These are phyloP conservation scores for Fusarium robinianum DNA, from an alignment of 2,329 filamentous ascomycete species.

Conservation along the genomic window DNA sequence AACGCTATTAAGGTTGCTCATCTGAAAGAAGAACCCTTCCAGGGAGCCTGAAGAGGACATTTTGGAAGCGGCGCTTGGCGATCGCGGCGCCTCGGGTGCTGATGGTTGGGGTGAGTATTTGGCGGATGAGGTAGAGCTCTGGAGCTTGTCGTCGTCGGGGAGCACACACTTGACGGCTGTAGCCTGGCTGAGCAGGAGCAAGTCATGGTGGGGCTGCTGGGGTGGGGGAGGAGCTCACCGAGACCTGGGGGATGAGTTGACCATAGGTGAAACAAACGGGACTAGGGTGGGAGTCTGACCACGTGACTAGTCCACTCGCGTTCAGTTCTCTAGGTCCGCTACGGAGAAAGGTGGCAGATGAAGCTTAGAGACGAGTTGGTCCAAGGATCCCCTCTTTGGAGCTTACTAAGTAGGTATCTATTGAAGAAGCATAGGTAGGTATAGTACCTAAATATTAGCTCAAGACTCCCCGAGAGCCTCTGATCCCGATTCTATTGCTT, in stretches of 20 bases:
- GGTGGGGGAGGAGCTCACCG: conserved; percentile 12
- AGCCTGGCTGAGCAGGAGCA: too few species aligned
- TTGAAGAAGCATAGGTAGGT: too few species aligned
- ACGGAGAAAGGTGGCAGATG: too few species aligned
- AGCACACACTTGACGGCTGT: conserved; percentile 17
- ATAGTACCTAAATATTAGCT: too few species aligned
- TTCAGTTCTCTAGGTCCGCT: too few species aligned
- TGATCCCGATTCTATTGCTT: too few species aligned
- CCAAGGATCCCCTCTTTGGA: too few species aligned
- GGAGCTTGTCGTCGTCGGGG: conserved; percentile 26
- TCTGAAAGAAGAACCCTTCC: conserved; percentile 51
- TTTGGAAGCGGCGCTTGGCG: conserved; percentile 18
- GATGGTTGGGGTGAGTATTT: conserved; percentile 6
- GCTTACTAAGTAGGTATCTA: too few species aligned
- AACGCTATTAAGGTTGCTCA: conserved; percentile 51
- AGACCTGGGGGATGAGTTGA: conserved; percentile 12
- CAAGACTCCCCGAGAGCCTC: too few species aligned
- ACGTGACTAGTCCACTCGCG: too few species aligned
- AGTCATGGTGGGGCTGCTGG: conserved; percentile 22
- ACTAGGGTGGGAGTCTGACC: too few species aligned
- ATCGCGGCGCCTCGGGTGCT: conserved; percentile 2
- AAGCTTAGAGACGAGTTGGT: too few species aligned
- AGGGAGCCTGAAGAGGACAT: conserved; percentile 46
- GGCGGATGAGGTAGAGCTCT: conserved; percentile 25
- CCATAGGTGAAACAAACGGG: not conserved